phyloP scores from a whole-genome alignment of 371 early-diverging fungal species.

The Syncephalastrum contaminatum region DNA sequence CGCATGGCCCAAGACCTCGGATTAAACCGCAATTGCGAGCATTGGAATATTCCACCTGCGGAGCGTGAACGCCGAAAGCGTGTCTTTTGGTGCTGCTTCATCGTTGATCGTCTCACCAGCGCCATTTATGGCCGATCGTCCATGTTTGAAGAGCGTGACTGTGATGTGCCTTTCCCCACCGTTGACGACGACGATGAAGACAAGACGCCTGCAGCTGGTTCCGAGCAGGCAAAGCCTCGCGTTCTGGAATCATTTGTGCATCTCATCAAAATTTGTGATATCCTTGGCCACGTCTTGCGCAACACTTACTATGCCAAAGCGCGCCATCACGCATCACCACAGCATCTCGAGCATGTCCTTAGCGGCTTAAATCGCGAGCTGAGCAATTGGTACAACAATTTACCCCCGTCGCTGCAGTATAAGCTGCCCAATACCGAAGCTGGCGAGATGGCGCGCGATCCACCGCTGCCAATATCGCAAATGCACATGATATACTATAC shows the following conservation, averaged over 20 bases:
- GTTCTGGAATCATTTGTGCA: conserved; percentile 36
- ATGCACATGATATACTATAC: conserved; percentile 48
- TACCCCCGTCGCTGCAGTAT: conserved; percentile 43
- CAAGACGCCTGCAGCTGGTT: conserved; percentile 3
- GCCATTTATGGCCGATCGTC: conserved; percentile 45
- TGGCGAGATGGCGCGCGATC: conserved; percentile 7
- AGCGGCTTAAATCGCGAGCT: conserved; percentile 35
- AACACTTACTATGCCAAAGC: conserved; percentile 45
- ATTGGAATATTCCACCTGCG: conserved; percentile 38
- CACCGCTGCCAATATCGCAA: conserved; percentile 34
- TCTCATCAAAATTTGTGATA: conserved; percentile 36
- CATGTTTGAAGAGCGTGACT: conserved; percentile 44
- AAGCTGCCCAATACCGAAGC: conserved; percentile 11
- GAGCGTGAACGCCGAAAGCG: conserved; percentile 45
- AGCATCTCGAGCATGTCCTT: conserved; percentile 31
- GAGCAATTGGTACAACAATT: conserved; percentile 39
- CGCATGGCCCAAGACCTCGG: conserved; percentile 55
- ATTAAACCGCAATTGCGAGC: conserved; percentile 46
- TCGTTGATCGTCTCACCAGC: conserved; percentile 44
- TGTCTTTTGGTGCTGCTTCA: conserved; percentile 53
- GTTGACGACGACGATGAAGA: conserved; percentile 39
- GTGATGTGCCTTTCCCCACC: conserved; percentile 45
- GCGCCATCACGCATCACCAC: conserved; percentile 17
- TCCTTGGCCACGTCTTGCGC: conserved; percentile 44
- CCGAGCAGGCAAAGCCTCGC: conserved; percentile 11